Percentiles rank a stretch among this genome's conserved stretches.
Conservation (phyloP, 495 filamentous ascomycete species). For the Neurospora intermedia region DNA sequence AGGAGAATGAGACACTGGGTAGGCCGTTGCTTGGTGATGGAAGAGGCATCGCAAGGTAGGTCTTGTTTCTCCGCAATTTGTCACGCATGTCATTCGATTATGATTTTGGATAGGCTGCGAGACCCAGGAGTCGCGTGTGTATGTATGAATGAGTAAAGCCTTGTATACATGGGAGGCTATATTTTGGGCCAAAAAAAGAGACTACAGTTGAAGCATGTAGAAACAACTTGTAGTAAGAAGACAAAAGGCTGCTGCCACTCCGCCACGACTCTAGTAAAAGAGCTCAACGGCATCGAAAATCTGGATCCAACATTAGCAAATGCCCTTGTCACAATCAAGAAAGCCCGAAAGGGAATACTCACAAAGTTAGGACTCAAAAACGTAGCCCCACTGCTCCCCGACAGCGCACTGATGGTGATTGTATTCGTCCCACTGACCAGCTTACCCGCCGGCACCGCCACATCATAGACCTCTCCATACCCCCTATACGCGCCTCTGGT, state of each 20-base stretch:
- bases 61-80: background rate
- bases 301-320: constrained; percentile 16
- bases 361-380: constrained; percentile 54
- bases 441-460: constrained; percentile 42
- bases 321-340: background rate
- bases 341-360: constrained; percentile 17
- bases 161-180: background rate
- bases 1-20: background rate
- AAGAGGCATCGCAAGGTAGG: background rate
- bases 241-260: background rate
- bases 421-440: constrained; percentile 50
- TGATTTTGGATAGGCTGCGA: background rate
- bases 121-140: background rate
- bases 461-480: constrained; percentile 49
- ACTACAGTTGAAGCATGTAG: background rate
- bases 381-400: constrained; percentile 43
- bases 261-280: constrained; percentile 16
- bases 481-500: constrained; percentile 56
- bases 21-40: background rate
- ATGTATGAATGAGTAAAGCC: background rate
- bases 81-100: background rate
- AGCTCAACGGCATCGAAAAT: constrained; percentile 49
- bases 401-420: constrained; percentile 49
- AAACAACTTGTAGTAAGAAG: background rate
- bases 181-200: background rate